A percentile compares a stretch with the other conserved stretches of the same genome.
Conservation (phyloP, 495 filamentous ascomycete genomes). For the Aspergillus conjunctus region DNA sequence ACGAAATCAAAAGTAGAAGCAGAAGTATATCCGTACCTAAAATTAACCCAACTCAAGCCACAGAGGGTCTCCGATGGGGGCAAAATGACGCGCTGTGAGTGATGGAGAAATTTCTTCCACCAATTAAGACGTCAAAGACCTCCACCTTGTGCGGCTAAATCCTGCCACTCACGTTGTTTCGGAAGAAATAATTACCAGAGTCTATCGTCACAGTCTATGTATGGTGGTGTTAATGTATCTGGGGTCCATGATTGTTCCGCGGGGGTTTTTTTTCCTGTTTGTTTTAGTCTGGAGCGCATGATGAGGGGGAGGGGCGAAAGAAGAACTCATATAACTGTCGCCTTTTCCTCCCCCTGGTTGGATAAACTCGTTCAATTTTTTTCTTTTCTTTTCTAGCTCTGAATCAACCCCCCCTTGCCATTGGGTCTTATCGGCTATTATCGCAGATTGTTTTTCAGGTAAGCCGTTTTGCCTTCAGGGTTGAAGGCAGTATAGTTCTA, state of each 20-base stretch:
- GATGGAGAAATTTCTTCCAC: constrained; percentile 40
- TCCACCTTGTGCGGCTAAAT: constrained; percentile 17
- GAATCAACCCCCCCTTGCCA: not conserved
- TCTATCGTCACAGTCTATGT: too few species aligned
- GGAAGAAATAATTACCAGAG: not conserved
- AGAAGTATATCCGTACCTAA: constrained; percentile 1
- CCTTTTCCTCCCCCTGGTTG: constrained; percentile 10
- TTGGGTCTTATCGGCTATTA: not conserved
- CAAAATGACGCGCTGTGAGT: constrained; percentile 22
- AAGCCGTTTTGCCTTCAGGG: not conserved
- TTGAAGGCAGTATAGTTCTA: not conserved
- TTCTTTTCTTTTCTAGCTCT: not conserved
- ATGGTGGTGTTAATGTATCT: not conserved
- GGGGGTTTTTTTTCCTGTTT: constrained; percentile 15
- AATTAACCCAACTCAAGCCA: not conserved
- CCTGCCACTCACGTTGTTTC: constrained; percentile 16
- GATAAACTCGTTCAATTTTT: not conserved
- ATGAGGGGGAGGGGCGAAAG: constrained; percentile 10
- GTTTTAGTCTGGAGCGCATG: constrained; percentile 14
- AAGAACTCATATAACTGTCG: constrained; percentile 17
- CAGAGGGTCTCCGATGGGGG: constrained; percentile 35
- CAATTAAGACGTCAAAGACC: constrained; percentile 26
- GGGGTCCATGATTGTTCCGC: constrained; percentile 19
- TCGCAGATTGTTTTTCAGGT: not conserved
- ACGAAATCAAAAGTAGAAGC: not conserved